A percentile compares a stretch with the other conserved stretches of the same genome.
Evolutionary conservation across 1,284 basidiomycete species (phyloP).

Genomic region (Cutaneotrichosporon cyanovorans): DNA sequence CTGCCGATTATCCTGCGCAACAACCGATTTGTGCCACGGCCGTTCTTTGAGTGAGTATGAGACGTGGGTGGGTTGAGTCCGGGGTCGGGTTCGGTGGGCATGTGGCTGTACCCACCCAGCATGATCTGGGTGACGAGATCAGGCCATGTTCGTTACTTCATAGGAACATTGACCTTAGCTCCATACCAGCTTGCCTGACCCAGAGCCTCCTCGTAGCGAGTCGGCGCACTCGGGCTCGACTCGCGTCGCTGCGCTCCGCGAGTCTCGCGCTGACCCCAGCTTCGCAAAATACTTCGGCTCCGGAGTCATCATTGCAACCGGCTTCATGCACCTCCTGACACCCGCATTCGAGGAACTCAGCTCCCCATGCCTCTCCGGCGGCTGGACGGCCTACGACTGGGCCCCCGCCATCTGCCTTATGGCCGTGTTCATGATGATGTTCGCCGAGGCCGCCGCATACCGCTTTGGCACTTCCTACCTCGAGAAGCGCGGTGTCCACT

Average conservation of each 20-base stretch:
- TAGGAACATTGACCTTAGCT: no score
- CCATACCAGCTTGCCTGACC: no score
- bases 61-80: background rate
- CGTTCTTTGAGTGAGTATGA: conserved; percentile 61
- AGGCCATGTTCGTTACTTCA: no score
- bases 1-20: conserved; percentile 72
- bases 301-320: conserved; percentile 87
- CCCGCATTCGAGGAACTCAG: conserved; percentile 66
- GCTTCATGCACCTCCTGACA: conserved; percentile 75
- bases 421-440: conserved; percentile 74
- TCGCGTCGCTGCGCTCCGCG: no score
- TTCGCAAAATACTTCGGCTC: conserved; percentile 95
- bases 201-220: no score
- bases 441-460: conserved; percentile 76
- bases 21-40: conserved; percentile 57
- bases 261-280: conserved; percentile 28
- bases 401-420: conserved; percentile 70
- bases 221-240: no score
- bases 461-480: conserved; percentile 49
- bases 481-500: conserved; percentile 31
- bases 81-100: background rate
- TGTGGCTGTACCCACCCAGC: background rate
- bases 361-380: conserved; percentile 62
- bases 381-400: conserved; percentile 71
- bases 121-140: no score